These are phyloP conservation scores for Peniophora sp. DNA, from an alignment of 1,284 basidiomycete species.

Conservation along the genomic window DNA sequence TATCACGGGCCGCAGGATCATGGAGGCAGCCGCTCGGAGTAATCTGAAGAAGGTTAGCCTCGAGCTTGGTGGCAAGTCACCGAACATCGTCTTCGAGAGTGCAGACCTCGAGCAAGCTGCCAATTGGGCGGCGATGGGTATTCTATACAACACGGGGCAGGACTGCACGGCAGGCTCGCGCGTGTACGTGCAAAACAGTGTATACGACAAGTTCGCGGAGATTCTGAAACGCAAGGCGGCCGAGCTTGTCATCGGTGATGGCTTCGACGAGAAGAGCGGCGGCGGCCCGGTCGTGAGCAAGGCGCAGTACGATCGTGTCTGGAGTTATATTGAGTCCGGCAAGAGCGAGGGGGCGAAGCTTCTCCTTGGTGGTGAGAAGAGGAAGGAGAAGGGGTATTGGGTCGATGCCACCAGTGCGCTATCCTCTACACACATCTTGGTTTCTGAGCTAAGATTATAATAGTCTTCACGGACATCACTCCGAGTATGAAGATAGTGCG, in stretches of 20 bases:
- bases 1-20: slow-evolving; percentile 84
- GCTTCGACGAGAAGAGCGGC: slow-evolving; percentile 64
- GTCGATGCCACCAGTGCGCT: slow-evolving; percentile 69
- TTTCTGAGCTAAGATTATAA: not conserved
- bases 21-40: slow-evolving; percentile 87
- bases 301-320: slow-evolving; percentile 82
- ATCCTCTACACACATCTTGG: not conserved
- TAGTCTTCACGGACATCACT: slow-evolving; percentile 70
- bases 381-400: slow-evolving; percentile 61
- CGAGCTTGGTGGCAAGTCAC: slow-evolving; percentile 95
- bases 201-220: slow-evolving; percentile 78
- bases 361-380: slow-evolving; percentile 72
- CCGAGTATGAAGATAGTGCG: slow-evolving; percentile 75
- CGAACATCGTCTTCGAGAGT: slow-evolving; percentile 79
- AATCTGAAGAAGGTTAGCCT: slow-evolving; percentile 90
- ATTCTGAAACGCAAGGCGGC: slow-evolving; percentile 64
- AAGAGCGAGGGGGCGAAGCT: slow-evolving; percentile 80
- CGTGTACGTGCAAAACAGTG: slow-evolving; percentile 76
- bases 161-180: slow-evolving; percentile 86
- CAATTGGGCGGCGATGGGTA: slow-evolving; percentile 77
- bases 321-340: slow-evolving; percentile 84
- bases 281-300: slow-evolving; percentile 79
- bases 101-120: slow-evolving; percentile 84
- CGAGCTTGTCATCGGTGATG: slow-evolving; percentile 70
- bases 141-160: slow-evolving; percentile 80